A percentile compares a stretch with the other conserved stretches of the same genome.
phyloP scores from a whole-genome alignment of 139 green algal genomes.

The Nannochloris sp. region DNA sequence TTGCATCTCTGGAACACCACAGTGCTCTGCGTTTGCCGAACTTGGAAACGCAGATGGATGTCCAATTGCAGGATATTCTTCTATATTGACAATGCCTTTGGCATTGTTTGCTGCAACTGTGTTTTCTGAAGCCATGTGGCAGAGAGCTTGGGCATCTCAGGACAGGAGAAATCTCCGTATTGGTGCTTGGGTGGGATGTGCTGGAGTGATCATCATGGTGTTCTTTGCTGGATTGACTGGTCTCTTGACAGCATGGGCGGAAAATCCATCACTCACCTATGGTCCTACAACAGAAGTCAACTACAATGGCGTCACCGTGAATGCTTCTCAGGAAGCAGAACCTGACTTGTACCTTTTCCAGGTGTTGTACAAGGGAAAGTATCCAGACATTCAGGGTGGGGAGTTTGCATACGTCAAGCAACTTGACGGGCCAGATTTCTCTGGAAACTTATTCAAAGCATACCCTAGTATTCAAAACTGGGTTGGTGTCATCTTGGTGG shows the following conservation, averaged over 20 bases:
- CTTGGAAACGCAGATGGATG: not conserved
- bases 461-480: slow-evolving; percentile 22
- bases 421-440: not conserved
- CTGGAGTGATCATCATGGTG: slow-evolving; percentile 28
- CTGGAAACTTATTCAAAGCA: not conserved
- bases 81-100: slow-evolving; percentile 57
- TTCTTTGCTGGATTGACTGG: slow-evolving; percentile 58
- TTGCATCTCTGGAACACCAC: not conserved
- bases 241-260: slow-evolving; percentile 58
- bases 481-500: slow-evolving; percentile 42
- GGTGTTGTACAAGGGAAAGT: not conserved
- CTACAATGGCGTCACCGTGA: not conserved
- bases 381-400: not conserved
- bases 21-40: slow-evolving; percentile 8
- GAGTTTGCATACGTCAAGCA: not conserved
- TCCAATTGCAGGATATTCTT: slow-evolving; percentile 35
- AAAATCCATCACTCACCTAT: not conserved
- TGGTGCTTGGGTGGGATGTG: slow-evolving; percentile 23
- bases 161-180: slow-evolving; percentile 16
- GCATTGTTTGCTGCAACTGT: slow-evolving; percentile 61
- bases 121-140: slow-evolving; percentile 77
- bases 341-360: slow-evolving; percentile 53
- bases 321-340: slow-evolving; percentile 15
- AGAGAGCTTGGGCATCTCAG: slow-evolving; percentile 53
- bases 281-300: slow-evolving; percentile 11